Evolutionary conservation across 1,139 yeast genomes (phyloP), one percentile per base, ranked within the genome.

Genomic region (Casaregolazyma suthepensis): DNA sequence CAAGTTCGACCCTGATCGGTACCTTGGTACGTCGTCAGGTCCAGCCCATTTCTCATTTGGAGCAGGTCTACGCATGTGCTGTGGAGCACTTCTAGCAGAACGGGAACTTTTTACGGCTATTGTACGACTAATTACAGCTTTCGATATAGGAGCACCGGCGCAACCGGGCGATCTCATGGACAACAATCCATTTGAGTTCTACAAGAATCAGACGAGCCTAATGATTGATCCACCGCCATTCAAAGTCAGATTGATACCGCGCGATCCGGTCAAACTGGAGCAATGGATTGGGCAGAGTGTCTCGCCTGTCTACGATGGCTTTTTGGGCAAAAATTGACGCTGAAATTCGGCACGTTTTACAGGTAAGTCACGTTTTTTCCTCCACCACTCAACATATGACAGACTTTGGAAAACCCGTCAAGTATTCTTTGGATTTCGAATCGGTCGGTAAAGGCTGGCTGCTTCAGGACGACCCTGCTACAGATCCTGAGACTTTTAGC

Each of bases 51-150:
- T 82, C 55, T 70, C 88, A 0, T 86, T 85, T 67, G 93, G 93
- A 0, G 79, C 80, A 15, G 94, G 93, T 0, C 74, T 83, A 0
- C 67, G 93, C 54, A 81, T 76, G 79, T 86, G 93, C 64, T 77
- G 85, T 0, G 94, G 93, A 0, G 76, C 76, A 48, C 75, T 77
- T 50, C 71, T 86, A 51, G 89, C 89, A 0, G 73, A 75, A 59
- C 77, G 79, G 53, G 89, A 85, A 62, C 70, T 85, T 65, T 85
- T 85, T 61, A 66, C 73, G 13, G 65, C 78, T 12, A 61, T 77
- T 38, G 63, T 71, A 40, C 71, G 80, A 52, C 62, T 76, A 46
- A 62, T 79, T 1, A 57, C 73, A 1, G 59, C 70, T 23, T 79
- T 74, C 54, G 59, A 69, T 44, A 71, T 83, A 13, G 65, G 63